These are phyloP conservation scores for Kwoniella sp. DNA, from an alignment of 768 basidiomycete species.

Conservation along the genomic window DNA sequence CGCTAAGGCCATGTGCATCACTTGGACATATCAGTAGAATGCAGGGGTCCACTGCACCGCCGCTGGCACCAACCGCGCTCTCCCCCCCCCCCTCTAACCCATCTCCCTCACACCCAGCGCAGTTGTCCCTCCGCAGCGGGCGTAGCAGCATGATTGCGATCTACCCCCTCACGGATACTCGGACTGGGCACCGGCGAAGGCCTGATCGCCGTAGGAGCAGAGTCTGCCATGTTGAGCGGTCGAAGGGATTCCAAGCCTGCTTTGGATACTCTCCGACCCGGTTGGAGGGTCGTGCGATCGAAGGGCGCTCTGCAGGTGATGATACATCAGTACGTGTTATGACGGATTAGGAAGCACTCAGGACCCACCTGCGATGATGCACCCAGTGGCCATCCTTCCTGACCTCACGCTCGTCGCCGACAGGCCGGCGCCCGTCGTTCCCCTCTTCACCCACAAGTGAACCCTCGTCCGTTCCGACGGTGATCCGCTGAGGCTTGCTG, in stretches of 20 bases:
- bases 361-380: conserved; percentile 65
- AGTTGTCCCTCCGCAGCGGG: conserved; percentile 26
- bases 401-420: conserved; percentile 65
- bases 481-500: conserved; percentile 3
- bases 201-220: conserved; percentile 6
- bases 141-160: conserved; percentile 13
- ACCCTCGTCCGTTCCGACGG: conserved; percentile 10
- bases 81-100: not conserved
- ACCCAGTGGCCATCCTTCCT: conserved; percentile 82
- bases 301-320: conserved; percentile 62
- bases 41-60: no score
- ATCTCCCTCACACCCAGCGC: conserved; percentile 18
- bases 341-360: no score
- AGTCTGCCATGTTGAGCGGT: conserved; percentile 13
- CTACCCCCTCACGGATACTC: not conserved
- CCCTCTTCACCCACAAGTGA: conserved; percentile 46
- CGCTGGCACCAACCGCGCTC: no score
- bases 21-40: no score
- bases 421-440: conserved; percentile 7
- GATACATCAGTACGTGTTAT: not conserved
- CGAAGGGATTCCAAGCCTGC: conserved; percentile 67
- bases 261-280: conserved; percentile 83
- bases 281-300: conserved; percentile 80
- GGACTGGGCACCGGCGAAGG: conserved; percentile 12
- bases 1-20: not conserved